These are phyloP conservation scores for Lepidium aucheri DNA, from an alignment of 345 rosid genomes.

Conservation along the genomic window DNA sequence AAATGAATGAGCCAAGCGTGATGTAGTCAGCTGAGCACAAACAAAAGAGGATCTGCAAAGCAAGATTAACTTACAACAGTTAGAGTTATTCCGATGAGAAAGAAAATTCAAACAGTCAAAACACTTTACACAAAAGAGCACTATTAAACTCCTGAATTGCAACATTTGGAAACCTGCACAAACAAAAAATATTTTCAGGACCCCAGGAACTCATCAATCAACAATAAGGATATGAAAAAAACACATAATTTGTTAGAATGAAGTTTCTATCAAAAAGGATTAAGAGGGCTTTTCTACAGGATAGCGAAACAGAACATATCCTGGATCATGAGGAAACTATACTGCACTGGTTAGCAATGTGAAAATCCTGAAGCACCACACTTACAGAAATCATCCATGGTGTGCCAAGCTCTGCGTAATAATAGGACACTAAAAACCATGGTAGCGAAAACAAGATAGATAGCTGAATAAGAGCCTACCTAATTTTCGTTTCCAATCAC, in stretches of 20 bases:
- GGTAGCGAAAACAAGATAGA: constrained; percentile 17
- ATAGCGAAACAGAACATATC: constrained; percentile 13
- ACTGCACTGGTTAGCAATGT: constrained; percentile 12
- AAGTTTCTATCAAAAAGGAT: background rate
- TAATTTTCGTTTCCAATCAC: background rate
- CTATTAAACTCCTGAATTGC: constrained; percentile 40
- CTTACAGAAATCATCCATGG: constrained; percentile 20
- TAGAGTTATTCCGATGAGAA: background rate
- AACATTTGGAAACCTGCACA: constrained; percentile 67
- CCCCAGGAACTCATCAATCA: constrained; percentile 20
- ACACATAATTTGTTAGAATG: constrained; percentile 2
- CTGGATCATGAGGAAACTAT: constrained; percentile 4
- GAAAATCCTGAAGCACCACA: constrained; percentile 6
- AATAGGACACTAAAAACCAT: background rate
- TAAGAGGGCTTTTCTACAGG: background rate
- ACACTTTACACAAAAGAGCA: constrained; percentile 16
- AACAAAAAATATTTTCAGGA: constrained; percentile 40
- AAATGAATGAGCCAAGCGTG: background rate
- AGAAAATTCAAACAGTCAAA: constrained; percentile 1
- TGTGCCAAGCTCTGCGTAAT: background rate
- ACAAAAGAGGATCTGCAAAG: constrained; percentile 18
- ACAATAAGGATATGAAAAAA: background rate
- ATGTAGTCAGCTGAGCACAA: constrained; percentile 2
- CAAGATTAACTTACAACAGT: constrained; percentile 6
- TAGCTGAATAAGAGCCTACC: constrained; percentile 14